Evolutionary conservation across 805 yeast genomes (phyloP).

Genomic region (Sugiyamaella americana): DNA sequence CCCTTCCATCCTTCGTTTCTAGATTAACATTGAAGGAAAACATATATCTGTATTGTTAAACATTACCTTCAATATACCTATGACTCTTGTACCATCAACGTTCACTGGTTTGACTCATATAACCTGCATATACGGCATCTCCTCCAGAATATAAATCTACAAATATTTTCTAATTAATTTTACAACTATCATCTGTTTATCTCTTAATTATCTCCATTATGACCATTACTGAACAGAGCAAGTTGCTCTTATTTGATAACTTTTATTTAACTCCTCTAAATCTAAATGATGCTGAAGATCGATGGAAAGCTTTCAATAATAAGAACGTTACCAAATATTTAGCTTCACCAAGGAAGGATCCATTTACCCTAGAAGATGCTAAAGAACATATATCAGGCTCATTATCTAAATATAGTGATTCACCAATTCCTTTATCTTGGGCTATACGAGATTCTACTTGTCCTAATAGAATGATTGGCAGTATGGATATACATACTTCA

Average conservation of each 20-base stretch:
- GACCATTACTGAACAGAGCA: too few relatives aligned
- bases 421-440: neutral
- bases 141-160: too few relatives aligned
- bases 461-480: constrained; percentile 10
- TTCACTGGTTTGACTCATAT: too few relatives aligned
- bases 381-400: constrained; percentile 1
- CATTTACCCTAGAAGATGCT: constrained; percentile 16
- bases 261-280: constrained; percentile 10
- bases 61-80: too few relatives aligned
- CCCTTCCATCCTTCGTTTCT: too few relatives aligned
- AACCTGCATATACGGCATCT: too few relatives aligned
- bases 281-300: constrained; percentile 6
- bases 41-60: too few relatives aligned
- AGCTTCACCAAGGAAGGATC: constrained; percentile 10
- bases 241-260: constrained; percentile 5
- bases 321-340: constrained; percentile 11
- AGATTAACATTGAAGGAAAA: too few relatives aligned
- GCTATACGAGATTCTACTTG: constrained; percentile 15
- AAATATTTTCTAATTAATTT: too few relatives aligned
- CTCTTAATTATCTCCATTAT: too few relatives aligned
- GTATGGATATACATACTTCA: constrained; percentile 9
- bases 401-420: neutral
- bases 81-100: too few relatives aligned
- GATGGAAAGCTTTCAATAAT: constrained; percentile 12
- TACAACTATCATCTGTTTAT: too few relatives aligned